These are phyloP conservation scores for Gymnopus androsaceus DNA, from an alignment of 1,284 basidiomycete species.

Conservation along the genomic window DNA sequence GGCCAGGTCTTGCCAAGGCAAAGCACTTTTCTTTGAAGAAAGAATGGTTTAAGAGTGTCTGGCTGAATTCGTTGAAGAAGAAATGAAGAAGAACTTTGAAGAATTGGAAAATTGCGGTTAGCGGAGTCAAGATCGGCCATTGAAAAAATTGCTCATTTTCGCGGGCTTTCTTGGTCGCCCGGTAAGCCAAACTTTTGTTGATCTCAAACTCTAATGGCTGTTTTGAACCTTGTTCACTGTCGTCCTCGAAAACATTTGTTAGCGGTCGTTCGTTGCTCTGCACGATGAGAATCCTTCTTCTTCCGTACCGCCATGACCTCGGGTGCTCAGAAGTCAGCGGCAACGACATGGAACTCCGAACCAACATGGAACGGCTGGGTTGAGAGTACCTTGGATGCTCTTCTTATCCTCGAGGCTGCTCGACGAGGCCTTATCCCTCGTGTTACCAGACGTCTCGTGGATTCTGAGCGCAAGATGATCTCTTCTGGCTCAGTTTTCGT, in stretches of 20 bases:
- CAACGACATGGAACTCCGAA: conserved; percentile 67
- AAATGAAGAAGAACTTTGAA: too few species aligned
- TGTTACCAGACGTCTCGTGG: conserved; percentile 91
- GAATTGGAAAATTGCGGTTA: too few species aligned
- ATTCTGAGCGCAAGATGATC: conserved; percentile 92
- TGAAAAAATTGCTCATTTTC: too few species aligned
- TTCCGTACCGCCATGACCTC: conserved; percentile 25
- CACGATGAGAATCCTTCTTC: background rate
- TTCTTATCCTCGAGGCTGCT: conserved; percentile 94
- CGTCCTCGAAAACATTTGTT: too few species aligned
- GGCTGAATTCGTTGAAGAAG: too few species aligned
- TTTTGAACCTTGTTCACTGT: background rate
- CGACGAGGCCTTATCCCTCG: conserved; percentile 87
- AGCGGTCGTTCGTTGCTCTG: too few species aligned
- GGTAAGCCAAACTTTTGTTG: conserved; percentile 59
- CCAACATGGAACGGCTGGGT: conserved; percentile 93
- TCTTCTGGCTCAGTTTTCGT: conserved; percentile 94
- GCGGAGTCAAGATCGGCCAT: too few species aligned
- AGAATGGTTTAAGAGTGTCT: too few species aligned
- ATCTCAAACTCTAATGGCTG: conserved; percentile 53
- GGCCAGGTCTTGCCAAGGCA: too few species aligned
- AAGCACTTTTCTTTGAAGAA: too few species aligned
- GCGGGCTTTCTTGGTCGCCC: too few species aligned
- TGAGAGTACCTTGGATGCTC: conserved; percentile 92
- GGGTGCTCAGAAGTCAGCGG: conserved; percentile 36